Base-by-base conservation (phyloP, 2,329 filamentous ascomycete genomes). In the Onygena corvina region DNA sequence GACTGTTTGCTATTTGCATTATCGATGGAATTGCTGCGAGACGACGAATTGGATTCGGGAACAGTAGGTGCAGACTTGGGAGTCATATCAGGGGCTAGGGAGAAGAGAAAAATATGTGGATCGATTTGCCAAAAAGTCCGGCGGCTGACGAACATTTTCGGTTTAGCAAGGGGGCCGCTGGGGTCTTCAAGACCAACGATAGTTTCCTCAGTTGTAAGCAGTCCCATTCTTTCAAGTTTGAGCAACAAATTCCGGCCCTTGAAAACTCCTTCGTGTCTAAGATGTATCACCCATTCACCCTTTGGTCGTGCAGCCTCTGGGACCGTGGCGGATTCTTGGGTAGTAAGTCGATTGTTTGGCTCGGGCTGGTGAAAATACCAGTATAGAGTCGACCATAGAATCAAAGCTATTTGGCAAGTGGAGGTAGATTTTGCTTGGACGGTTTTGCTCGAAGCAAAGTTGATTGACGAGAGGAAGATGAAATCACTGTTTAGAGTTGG, bases 321-420 rank as follows among this genome's bases (percentile, higher is more conserved):
- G 0, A 87, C 90, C 50, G 73, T 64, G 55, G 74, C 76, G 1
- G 81, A 84, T 0, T 76, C 71, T 3, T 78, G 70, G 4, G 78
- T 85, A 14, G 74, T 73, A 29, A 92, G 61, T 46, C 78, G 75
- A 0, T 76, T 73, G 18, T 76, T 72, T 0, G 90, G 90, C 58
- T 83, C 76, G 1, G 80, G 76, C 64, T 94, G 86, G 68, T 95
- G 89, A 59, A 95, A 96, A 71, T 96, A 96, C 90, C 90, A 96
- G 71, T 87, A 94, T 35, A 96, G 72, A 1, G 87, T 89, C 29
- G 88, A 80, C 86, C 87, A 96, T 4, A 96, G 75, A 84, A 95
- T 94, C 86, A 95, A 88, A 56, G 90, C 90, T 52, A 94, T 86
- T 68, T 94, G 86, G 38, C 89, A 76, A 0, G 87, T 92, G 0